Conservation (phyloP, 164 flowering plant genomes). For the Sedum album region DNA sequence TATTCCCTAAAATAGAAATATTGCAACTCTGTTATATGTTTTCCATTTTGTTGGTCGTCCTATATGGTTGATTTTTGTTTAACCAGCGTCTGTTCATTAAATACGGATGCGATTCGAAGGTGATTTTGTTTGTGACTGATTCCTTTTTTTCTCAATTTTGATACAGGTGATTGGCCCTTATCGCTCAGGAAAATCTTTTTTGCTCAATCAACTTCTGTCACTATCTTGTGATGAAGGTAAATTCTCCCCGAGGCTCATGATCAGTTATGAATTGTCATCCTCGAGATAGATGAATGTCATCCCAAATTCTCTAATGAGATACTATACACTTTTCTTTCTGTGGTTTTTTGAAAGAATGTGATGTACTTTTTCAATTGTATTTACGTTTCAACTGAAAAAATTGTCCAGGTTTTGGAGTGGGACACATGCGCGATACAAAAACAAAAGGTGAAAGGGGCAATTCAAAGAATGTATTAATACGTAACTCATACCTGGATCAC, state of each 20-base stretch:
- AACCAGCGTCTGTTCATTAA: background rate
- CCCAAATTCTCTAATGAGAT: constrained; percentile 1
- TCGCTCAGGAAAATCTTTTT: no score
- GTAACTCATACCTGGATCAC: background rate
- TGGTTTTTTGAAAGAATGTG: background rate
- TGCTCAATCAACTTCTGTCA: no score
- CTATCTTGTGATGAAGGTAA: constrained; percentile 95
- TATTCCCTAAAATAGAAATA: background rate
- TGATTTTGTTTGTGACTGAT: background rate
- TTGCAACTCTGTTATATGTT: no score
- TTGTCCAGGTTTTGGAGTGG: no score
- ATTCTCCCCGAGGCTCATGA: background rate
- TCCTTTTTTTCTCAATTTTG: constrained; percentile 13
- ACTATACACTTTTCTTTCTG: background rate
- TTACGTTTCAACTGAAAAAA: constrained; percentile 36
- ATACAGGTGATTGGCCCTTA: constrained; percentile 95
- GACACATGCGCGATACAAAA: no score
- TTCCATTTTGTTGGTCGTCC: background rate
- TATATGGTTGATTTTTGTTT: background rate
- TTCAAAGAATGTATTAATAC: background rate
- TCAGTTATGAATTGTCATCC: background rate
- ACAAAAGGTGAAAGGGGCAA: background rate
- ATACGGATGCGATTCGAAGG: background rate
- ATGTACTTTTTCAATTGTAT: background rate
- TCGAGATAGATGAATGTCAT: background rate